Percentiles rank a stretch among this genome's conserved stretches.
Evolutionary conservation across 139 green algal species (phyloP).

Genomic region (Coelastrella sp.): DNA sequence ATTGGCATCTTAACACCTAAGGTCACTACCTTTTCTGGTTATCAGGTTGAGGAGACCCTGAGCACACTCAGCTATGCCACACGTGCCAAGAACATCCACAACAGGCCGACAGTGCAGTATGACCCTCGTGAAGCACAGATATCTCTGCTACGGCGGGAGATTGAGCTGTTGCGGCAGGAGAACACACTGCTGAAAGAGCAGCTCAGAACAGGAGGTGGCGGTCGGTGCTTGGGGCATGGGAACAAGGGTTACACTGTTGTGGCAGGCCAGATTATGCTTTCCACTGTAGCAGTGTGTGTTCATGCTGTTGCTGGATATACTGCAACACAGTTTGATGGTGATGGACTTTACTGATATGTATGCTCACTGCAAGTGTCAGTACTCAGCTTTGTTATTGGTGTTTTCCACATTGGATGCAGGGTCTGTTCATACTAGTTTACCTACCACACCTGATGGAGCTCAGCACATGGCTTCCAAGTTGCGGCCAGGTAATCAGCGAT

Average conservation of each 20-base stretch:
- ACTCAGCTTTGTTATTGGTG: too few species aligned
- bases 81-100: slow-evolving; percentile 91
- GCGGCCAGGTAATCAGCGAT: not conserved
- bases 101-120: slow-evolving; percentile 78
- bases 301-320: too few species aligned
- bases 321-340: too few species aligned
- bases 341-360: too few species aligned
- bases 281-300: too few species aligned
- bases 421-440: slow-evolving; percentile 1
- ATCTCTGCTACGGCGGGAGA: slow-evolving; percentile 77
- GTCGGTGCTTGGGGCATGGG: too few species aligned
- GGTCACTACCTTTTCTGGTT: not conserved
- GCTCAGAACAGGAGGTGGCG: slow-evolving; percentile 40
- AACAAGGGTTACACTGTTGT: too few species aligned
- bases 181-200: slow-evolving; percentile 68
- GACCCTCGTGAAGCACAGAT: slow-evolving; percentile 72
- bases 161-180: slow-evolving; percentile 79
- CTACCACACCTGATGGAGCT: slow-evolving; percentile 10
- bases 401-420: slow-evolving; percentile 5
- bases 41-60: slow-evolving; percentile 84
- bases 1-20: not conserved
- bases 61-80: slow-evolving; percentile 91
- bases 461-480: slow-evolving; percentile 4
- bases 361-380: too few species aligned
- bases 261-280: too few species aligned